Evolutionary conservation across 1,284 basidiomycete genomes (phyloP).

Genomic region (Lignosus rhinocerotis): DNA sequence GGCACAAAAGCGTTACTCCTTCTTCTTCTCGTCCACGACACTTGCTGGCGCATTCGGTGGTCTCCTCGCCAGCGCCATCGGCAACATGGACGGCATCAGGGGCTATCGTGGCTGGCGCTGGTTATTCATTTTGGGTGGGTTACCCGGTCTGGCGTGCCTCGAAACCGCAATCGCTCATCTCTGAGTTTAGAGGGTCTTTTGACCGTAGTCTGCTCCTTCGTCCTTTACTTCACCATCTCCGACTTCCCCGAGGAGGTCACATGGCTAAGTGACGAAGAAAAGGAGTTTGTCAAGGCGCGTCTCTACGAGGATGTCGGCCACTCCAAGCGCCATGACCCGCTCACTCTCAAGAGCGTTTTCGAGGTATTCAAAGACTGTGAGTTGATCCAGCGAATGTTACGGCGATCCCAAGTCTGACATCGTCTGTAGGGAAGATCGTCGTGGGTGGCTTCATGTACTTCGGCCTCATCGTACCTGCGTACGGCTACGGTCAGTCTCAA

Average conservation of each 20-base stretch:
- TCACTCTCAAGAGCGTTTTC: slow-evolving; percentile 24
- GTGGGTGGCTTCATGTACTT: slow-evolving; percentile 37
- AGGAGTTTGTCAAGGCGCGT: slow-evolving; percentile 33
- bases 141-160: background rate
- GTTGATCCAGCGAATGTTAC: background rate
- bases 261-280: slow-evolving; percentile 33
- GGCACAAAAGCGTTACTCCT: slow-evolving; percentile 38
- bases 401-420: background rate
- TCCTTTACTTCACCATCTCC: slow-evolving; percentile 31
- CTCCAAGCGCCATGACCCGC: slow-evolving; percentile 26
- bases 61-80: slow-evolving; percentile 36
- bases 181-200: slow-evolving; percentile 33
- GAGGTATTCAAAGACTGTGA: slow-evolving; percentile 31
- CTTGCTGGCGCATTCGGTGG: slow-evolving; percentile 37
- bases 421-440: slow-evolving; percentile 30
- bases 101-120: slow-evolving; percentile 38
- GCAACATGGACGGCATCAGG: slow-evolving; percentile 36
- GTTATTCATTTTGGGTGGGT: slow-evolving; percentile 45
- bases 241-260: slow-evolving; percentile 34
- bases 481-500: slow-evolving; percentile 29
- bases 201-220: slow-evolving; percentile 33
- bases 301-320: slow-evolving; percentile 33
- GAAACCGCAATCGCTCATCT: too few relatives aligned
- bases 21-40: slow-evolving; percentile 38
- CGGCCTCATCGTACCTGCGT: slow-evolving; percentile 34